Percentiles rank a stretch among this genome's conserved stretches.
Conservation (phyloP, 2,329 filamentous ascomycete species). For the Corniculantispora saksenae region DNA sequence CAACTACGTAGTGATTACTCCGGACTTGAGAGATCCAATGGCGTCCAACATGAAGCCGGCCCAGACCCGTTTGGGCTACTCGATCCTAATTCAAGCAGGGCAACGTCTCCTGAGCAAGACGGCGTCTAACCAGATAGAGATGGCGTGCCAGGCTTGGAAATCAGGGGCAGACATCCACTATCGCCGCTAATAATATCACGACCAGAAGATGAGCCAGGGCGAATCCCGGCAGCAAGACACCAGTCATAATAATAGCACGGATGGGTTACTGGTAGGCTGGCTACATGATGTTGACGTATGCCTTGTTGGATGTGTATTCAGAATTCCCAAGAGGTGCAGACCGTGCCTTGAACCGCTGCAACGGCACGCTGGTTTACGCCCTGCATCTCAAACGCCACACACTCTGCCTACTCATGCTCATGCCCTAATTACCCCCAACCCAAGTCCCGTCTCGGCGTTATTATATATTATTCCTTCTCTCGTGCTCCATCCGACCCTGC, state of each 20-base stretch:
- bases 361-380: constrained; percentile 4
- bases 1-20: neutral
- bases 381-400: constrained; percentile 10
- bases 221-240: neutral
- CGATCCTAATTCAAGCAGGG: neutral
- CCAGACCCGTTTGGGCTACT: neutral
- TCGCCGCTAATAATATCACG: constrained; percentile 5
- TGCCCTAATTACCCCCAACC: neutral
- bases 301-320: neutral
- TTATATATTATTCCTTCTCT: neutral
- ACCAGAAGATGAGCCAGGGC: neutral
- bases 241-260: neutral
- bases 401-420: neutral
- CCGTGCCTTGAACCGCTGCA: constrained; percentile 3
- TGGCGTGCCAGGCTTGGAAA: neutral
- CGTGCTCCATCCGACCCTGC: neutral
- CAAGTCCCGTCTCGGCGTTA: neutral
- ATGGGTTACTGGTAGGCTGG: neutral
- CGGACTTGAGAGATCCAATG: neutral
- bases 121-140: neutral
- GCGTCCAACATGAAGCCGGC: neutral
- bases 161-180: constrained; percentile 14
- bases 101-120: neutral
- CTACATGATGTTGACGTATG: neutral
- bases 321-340: no score